These are phyloP conservation scores for Yamadazyma aaseri DNA, from an alignment of 1,139 yeast species.

Conservation along the genomic window DNA sequence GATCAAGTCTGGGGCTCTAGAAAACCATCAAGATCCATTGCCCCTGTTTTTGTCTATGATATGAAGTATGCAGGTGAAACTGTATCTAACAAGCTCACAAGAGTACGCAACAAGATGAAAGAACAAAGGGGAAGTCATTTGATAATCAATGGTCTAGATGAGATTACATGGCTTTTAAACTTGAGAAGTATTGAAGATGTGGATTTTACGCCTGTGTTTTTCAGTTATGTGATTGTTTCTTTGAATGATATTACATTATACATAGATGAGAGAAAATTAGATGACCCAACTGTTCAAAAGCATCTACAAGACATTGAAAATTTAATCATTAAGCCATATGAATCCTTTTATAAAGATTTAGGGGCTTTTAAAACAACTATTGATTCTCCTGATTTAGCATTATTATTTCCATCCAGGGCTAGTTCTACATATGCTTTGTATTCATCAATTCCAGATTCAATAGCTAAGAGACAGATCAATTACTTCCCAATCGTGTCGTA, in stretches of 20 bases:
- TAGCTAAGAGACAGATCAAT: slow-evolving; percentile 23
- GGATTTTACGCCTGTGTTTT: slow-evolving; percentile 52
- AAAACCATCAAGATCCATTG: slow-evolving; percentile 37
- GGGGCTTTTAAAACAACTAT: slow-evolving; percentile 21
- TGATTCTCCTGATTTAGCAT: slow-evolving; percentile 15
- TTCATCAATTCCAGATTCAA: slow-evolving; percentile 29
- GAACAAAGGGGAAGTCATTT: slow-evolving; percentile 24
- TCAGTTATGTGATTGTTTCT: slow-evolving; percentile 43
- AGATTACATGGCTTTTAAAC: slow-evolving; percentile 56
- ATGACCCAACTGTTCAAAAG: slow-evolving; percentile 12
- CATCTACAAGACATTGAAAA: slow-evolving; percentile 27
- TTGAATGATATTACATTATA: slow-evolving; percentile 32
- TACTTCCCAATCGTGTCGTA: slow-evolving; percentile 36
- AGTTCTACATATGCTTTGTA: slow-evolving; percentile 35
- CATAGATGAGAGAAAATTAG: slow-evolving; percentile 35
- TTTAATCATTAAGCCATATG: slow-evolving; percentile 30
- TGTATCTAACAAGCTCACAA: slow-evolving; percentile 29
- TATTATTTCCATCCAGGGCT: slow-evolving; percentile 34
- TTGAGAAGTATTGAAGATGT: slow-evolving; percentile 45
- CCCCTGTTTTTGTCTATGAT: slow-evolving; percentile 39
- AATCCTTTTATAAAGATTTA: slow-evolving; percentile 32
- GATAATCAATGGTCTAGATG: slow-evolving; percentile 48
- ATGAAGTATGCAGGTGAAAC: slow-evolving; percentile 45
- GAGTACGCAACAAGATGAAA: slow-evolving; percentile 27
- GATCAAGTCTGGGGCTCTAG: slow-evolving; percentile 44